Evolutionary conservation across 2,329 filamentous ascomycete genomes (phyloP), one percentile per base, ranked within the genome.

Genomic region (Xylaria sp.): DNA sequence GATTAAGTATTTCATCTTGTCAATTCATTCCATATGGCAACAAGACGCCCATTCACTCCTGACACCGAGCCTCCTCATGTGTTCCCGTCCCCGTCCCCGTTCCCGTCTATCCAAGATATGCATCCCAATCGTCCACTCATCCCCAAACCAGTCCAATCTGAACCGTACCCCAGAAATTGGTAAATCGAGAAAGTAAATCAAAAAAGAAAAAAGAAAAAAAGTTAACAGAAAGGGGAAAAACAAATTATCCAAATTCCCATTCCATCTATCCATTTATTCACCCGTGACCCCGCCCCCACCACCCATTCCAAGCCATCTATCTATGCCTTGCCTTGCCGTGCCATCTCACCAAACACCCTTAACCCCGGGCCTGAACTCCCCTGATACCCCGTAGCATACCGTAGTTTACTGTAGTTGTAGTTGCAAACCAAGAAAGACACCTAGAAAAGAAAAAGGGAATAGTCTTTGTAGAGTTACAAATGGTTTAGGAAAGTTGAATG

Each of bases 311-410:
- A 30, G 46, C 30, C 50, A 34, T 20, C 36, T 36, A 36, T 43
- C 28, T 53, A 53, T 34, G 50, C 50, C 50, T 20, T 34, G 30
- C 18, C 30, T 23, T 20, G 48, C 25, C 50, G 15, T 28, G 13
- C 12, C 23, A 8, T 28, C 25, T 7, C n/a, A 20, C 10, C 6
- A 30, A 32, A 32, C 32, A 55, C 18, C 50, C 18, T 12, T 12
- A 36, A 34, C 50, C 28, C 30, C 50, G n/a, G 32, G 48, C 50
- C 50, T 34, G n/a, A 55, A 55, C 50, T 53, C 50, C 50, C n/a
- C 18, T 39, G 32, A 34, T 30, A 12, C 30, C 28, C 50, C 28
- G 30, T 53, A 53, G 28, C 18, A 30, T n/a, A 46, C 3, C 28
- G 43, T 46, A 46, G 10, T 46, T n/a, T n/a, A n/a, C n/a, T n/a